Base-by-base conservation (phyloP, 495 filamentous ascomycete species). In the Aspergillus steynii region DNA sequence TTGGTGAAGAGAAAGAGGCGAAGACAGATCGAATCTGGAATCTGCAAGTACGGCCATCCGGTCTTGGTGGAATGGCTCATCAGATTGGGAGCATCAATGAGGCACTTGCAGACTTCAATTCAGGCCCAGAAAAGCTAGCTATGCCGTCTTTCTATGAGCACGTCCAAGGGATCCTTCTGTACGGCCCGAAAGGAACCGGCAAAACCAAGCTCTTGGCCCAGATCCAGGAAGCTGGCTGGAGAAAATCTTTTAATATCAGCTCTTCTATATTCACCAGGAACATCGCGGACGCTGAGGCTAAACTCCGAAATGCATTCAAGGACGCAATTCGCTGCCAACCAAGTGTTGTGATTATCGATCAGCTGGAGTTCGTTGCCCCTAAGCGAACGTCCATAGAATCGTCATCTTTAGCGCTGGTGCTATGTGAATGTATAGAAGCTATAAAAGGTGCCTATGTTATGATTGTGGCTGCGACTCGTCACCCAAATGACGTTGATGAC, bases 161-260 rank as follows among this genome's bases (percentile, higher is more conserved):
- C 62, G 72, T 74, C 62, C 73, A 82, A 46, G 82, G 86, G 32
- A 83, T 95, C 52, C 76, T 96, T 61, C 78, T 99, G 49, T 86
- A 95, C 76, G 92, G 95, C 50, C 85, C 90, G 54, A 86, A 90
- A 65, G 89, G 95, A 60, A 95, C 89, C 0, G 93, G 93, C 2
- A 97, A 96, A 71, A 87, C 85, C 15, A 76, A 88, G 59, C 76
- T 96, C 14, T 73, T 96, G 2, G 68, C 85, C 29, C 82, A 83
- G 55, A 82, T 96, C n/a, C 81, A 83, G 25, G 73, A 75, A n/a
- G 83, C 85, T 8, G 82, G 85, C 57, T 96, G 89, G 89, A 85
- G 83, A 25, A 85, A 82, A 59, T 82, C 90, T 5, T 82, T 88
- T 54, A 79, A 74, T 29, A 79, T 96, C 42, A 79, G 82, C 46